Evolutionary conservation across 805 yeast genomes (phyloP).

Genomic region (Pichia deserticola): DNA sequence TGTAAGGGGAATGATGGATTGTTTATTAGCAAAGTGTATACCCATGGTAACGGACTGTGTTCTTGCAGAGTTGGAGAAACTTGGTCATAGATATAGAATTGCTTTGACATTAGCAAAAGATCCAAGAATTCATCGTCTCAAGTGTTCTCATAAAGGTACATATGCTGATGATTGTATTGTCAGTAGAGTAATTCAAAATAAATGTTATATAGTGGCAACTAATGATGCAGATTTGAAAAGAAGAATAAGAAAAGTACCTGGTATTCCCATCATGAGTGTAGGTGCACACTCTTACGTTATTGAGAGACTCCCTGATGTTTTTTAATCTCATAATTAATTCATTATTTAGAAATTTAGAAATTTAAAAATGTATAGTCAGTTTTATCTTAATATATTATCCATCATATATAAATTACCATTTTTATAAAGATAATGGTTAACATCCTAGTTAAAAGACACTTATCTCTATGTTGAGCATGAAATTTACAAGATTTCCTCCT

Average conservation of each 20-base stretch:
- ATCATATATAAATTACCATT: no score
- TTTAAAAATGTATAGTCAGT: no score
- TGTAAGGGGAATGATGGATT: conserved; percentile 96
- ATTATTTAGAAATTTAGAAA: neutral
- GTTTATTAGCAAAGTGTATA: conserved; percentile 87
- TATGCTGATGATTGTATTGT: conserved; percentile 98
- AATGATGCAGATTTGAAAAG: conserved; percentile 96
- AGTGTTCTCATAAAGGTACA: conserved; percentile 90
- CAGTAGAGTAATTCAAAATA: conserved; percentile 88
- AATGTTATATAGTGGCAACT: conserved; percentile 95
- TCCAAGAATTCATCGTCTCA: conserved; percentile 80
- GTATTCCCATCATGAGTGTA: conserved; percentile 94
- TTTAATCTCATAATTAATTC: conserved; percentile 29
- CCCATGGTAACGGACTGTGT: conserved; percentile 97
- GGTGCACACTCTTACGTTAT: conserved; percentile 89
- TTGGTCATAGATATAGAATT: conserved; percentile 91
- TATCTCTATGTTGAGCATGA: no score
- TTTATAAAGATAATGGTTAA: no score
- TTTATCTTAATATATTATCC: no score
- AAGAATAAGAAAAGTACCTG: conserved; percentile 92
- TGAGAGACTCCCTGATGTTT: conserved; percentile 94
- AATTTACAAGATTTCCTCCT: no score
- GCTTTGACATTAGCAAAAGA: conserved; percentile 91
- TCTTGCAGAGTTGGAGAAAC: conserved; percentile 92
- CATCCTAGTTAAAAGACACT: no score